Conservation (phyloP, 768 basidiomycete genomes). For the Sporobolomyces phaffii region DNA sequence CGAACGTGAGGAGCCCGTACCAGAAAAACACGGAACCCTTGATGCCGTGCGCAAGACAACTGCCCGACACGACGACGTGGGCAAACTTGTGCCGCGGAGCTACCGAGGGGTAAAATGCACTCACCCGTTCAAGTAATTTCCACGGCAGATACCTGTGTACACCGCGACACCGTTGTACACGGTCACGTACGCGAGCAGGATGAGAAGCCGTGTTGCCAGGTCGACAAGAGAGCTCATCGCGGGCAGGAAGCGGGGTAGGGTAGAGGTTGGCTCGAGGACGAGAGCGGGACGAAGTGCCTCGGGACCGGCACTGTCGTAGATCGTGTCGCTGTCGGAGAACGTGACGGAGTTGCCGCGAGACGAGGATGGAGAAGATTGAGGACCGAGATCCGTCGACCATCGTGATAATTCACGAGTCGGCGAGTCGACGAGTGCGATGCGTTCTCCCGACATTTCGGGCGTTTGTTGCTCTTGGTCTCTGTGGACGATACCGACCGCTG, state of each 20-base stretch:
- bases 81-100: not conserved
- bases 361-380: not conserved
- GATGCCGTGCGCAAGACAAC: conserved; percentile 83
- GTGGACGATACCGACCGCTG: not conserved
- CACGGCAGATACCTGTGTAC: conserved; percentile 82
- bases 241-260: too few relatives aligned
- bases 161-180: conserved; percentile 65
- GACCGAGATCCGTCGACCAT: not conserved
- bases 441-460: not conserved
- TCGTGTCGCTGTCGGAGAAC: conserved; percentile 30
- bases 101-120: conserved; percentile 43
- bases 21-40: conserved; percentile 78
- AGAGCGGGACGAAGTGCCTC: too few relatives aligned
- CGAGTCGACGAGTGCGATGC: not conserved
- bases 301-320: conserved; percentile 35
- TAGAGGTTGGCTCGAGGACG: too few relatives aligned
- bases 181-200: conserved; percentile 66
- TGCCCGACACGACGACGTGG: conserved; percentile 39
- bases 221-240: too few relatives aligned
- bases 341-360: conserved; percentile 5
- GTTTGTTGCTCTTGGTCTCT: conserved; percentile 53
- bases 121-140: conserved; percentile 70
- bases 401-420: not conserved
- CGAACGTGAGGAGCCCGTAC: conserved; percentile 81
- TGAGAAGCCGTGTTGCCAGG: conserved; percentile 56